These are phyloP conservation scores for Xylaria hypoxylon DNA, from an alignment of 2,329 filamentous ascomycete genomes.

Conservation along the genomic window DNA sequence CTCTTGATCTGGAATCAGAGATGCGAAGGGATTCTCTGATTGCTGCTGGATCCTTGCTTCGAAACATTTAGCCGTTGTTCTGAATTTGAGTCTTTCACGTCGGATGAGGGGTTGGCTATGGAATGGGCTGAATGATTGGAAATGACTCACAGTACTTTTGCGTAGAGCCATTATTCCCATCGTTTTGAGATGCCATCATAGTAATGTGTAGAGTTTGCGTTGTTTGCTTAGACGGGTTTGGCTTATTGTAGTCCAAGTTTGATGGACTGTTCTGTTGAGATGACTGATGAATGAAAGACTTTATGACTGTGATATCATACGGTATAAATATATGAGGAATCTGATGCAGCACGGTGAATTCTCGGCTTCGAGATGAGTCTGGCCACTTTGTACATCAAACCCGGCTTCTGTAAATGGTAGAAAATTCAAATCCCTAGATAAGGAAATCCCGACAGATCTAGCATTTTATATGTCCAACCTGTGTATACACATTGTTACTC, in stretches of 20 bases:
- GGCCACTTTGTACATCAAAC: constrained; percentile 3
- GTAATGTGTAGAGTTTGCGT: not conserved
- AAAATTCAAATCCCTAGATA: constrained; percentile 29
- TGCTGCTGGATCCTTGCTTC: constrained; percentile 75
- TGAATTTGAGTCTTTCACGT: constrained; percentile 36
- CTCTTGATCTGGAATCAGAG: constrained; percentile 87
- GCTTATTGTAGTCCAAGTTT: constrained; percentile 11
- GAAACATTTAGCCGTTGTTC: constrained; percentile 71
- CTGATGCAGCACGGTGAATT: constrained; percentile 31
- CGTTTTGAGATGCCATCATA: constrained; percentile 44
- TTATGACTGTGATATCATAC: constrained; percentile 19
- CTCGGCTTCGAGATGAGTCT: constrained; percentile 27
- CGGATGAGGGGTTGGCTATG: not conserved
- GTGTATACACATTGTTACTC: constrained; percentile 6
- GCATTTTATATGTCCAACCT: not conserved
- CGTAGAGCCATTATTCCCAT: constrained; percentile 37
- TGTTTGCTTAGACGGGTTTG: not conserved
- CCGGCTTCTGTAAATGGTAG: constrained; percentile 19
- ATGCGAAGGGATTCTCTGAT: constrained; percentile 90
- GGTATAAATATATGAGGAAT: constrained; percentile 14
- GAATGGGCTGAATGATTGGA: constrained; percentile 6
- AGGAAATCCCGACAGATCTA: constrained; percentile 16
- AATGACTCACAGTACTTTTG: constrained; percentile 52
- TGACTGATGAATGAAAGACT: not conserved
- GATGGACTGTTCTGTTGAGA: not conserved